A percentile compares a stretch with the other conserved stretches of the same genome.
Conservation (phyloP, 2,329 filamentous ascomycete genomes). For the Fusarium avenaceum region DNA sequence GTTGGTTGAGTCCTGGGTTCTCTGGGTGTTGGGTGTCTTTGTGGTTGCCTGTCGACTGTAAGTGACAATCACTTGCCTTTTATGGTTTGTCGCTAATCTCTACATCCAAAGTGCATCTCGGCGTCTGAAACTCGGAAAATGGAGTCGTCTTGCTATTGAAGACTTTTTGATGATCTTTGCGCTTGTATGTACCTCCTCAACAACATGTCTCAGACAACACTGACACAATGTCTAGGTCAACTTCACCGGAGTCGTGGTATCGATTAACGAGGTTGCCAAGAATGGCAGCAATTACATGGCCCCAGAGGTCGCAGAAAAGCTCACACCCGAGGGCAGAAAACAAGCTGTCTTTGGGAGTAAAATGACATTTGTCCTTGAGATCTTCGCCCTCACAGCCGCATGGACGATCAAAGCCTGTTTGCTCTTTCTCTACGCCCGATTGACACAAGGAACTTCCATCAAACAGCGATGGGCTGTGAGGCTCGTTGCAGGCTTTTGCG, state of each 20-base stretch:
- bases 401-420: conserved; percentile 68
- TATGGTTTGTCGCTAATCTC: neutral
- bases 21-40: conserved; percentile 48
- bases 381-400: conserved; percentile 64
- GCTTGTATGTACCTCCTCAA: conserved; percentile 50
- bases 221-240: conserved; percentile 38
- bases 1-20: conserved; percentile 51
- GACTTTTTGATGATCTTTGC: conserved; percentile 70
- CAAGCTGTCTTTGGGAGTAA: conserved; percentile 66
- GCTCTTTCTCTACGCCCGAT: conserved; percentile 64
- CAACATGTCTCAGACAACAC: neutral
- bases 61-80: conserved; percentile 2
- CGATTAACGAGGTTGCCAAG: conserved; percentile 58
- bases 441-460: conserved; percentile 57
- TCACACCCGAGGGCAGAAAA: conserved; percentile 60
- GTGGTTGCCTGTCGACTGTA: conserved; percentile 47
- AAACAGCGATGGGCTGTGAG: conserved; percentile 57
- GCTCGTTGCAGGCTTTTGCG: conserved; percentile 60
- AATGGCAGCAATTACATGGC: conserved; percentile 62
- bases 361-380: conserved; percentile 66
- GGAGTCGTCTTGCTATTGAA: conserved; percentile 65
- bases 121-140: conserved; percentile 58
- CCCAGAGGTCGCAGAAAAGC: conserved; percentile 54
- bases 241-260: conserved; percentile 60
- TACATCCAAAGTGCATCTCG: conserved; percentile 45